Base-by-base conservation (phyloP, 2,329 filamentous ascomycete species). In the Colletotrichum sp. region DNA sequence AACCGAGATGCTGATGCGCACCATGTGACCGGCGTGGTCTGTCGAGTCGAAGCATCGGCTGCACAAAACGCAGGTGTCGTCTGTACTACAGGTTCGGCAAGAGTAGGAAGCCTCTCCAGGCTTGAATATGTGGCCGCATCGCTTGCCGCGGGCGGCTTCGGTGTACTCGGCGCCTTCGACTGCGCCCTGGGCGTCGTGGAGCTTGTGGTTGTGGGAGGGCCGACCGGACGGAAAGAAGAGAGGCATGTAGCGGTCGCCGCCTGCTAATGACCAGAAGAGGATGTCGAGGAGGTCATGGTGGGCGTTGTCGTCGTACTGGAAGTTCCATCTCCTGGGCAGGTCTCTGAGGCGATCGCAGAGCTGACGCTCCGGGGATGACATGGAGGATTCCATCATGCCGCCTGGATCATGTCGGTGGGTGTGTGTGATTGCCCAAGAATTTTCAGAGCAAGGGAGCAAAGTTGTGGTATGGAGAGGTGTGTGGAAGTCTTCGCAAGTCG, bases 91-190 rank as follows among this genome's bases (percentile, higher is more conserved):
- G 12, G 96, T 99, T 80, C 96, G 94, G 89, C 97, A 99, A 80
- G 94, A 91, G 84, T 99, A 99, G 75, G 95, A 96, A 72, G 96
- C 96, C 87, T 99, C 97, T 67, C 96, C 97, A 16, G 92, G 90
- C 85, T 96, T 96, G 90, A 99, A 98, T 77, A 99, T 99, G 87
- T 99, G 98, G 6, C 97, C 98, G 83, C 97, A 99, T 63, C 96
- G 93, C 85, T 98, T 98, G 71, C 98, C 97, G 79, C 95, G 92
- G 16, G 97, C 97, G 8, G 95, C 94, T 79, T 96, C 94, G 24
- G 95, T 97, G 83, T 99, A 99, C 84, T 99, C 98, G 36, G 96
- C 95, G 13, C 97, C 96, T 82, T 98, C 96, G 74, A 95, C 90
- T n/a, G 95, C 95, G 21, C 96, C 96, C 83, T 99, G 98, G 18